Evolutionary conservation across 257 asterid species (phyloP).

Genomic region (Solanum arcanum): DNA sequence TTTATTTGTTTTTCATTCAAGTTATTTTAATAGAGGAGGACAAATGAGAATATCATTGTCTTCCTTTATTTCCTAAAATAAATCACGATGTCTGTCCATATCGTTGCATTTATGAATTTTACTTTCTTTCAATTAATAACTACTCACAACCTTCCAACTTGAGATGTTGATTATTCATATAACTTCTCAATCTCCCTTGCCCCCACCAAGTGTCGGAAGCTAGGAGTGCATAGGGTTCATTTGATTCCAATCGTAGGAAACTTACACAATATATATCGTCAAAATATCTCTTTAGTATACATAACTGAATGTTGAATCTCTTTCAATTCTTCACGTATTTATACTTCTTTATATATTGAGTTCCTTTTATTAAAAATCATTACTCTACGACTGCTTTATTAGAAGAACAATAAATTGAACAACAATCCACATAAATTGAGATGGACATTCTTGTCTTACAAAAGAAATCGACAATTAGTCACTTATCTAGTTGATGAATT

Average conservation of each 20-base stretch:
- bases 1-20: neutral
- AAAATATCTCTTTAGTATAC: neutral
- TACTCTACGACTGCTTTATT: neutral
- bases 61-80: neutral
- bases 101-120: neutral
- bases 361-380: neutral
- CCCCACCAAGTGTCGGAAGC: neutral
- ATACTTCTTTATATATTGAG: neutral
- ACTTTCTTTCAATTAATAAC: neutral
- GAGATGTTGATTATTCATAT: neutral
- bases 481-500: neutral
- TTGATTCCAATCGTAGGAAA: neutral
- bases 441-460: neutral
- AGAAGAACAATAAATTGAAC: no score
- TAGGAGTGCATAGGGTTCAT: neutral
- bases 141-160: constrained; percentile 2
- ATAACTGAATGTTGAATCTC: neutral
- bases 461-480: neutral
- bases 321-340: neutral
- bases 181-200: neutral
- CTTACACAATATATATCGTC: neutral
- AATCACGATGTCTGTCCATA: neutral
- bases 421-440: neutral
- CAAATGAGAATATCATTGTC: neutral
- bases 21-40: neutral